Evolutionary conservation across 805 yeast genomes (phyloP), one percentile per base, ranked within the genome.

Genomic region (Cephaloascus albidus): DNA sequence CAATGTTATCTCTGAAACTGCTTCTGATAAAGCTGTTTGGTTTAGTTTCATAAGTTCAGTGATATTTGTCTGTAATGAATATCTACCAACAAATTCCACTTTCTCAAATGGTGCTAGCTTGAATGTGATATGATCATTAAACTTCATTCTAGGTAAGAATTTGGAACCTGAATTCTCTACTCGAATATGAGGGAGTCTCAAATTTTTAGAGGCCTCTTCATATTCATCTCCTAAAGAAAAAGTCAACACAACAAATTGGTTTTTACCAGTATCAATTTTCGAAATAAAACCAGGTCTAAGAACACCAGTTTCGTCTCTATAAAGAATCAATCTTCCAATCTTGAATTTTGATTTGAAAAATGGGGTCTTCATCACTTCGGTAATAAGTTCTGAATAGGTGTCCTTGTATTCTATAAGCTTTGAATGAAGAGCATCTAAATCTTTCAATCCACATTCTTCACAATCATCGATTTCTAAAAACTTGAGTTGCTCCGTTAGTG

Each of bases 241-340:
- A 0, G 71, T 61, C 39, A 77, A 47, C 4, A 74, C 53, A 3
- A 70, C 51, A 10, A 72, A 48, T 1, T 48, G 45, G 27, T 58
- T 45, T 39, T 55, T 51, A 15, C 57, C 47, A 44, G 54, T 38
- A 53, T 64, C 58, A 46, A 68, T 43, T 51, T 67, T 76, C 31
- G 74, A 63, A 19, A 81, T 58, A 40, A 81, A 69, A 4, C 88
- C 94, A 10, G 74, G 58, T 36, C 63, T 55, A 1, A 70, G 46
- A 14, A 57, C 53, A 3, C 58, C 68, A 4, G 62, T 52, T 4
- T 55, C 54, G 50, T 78, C 81, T 43, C 76, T 68, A 54, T 63
- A 86, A 4, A 80, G 66, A 38, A 85, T 50, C 37, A 83, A 52
- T 43, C 82, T 65, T 2, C 89, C 90, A 2, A 59, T 52, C 39